phyloP scores from a whole-genome alignment of 495 filamentous ascomycete species.

The Aspergillus biplanus region DNA sequence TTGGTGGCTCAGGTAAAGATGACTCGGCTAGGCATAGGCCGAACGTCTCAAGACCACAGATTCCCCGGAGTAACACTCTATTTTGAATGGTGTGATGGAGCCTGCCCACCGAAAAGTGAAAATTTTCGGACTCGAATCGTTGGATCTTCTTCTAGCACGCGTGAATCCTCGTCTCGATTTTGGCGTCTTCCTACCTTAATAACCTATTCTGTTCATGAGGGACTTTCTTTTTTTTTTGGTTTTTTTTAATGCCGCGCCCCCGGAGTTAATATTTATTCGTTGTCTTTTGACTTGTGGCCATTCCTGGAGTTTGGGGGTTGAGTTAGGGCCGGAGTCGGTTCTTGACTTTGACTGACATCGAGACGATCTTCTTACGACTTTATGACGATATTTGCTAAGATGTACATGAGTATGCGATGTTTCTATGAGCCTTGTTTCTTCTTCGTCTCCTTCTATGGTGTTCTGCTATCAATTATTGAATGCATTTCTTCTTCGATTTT shows the following conservation, averaged over 20 bases:
- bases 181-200: not conserved
- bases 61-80: constrained; percentile 46
- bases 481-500: not conserved
- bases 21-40: constrained; percentile 33
- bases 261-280: constrained; percentile 23
- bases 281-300: constrained; percentile 24
- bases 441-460: not conserved
- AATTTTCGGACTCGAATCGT: not conserved
- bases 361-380: constrained; percentile 49
- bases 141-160: not conserved
- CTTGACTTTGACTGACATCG: constrained; percentile 35
- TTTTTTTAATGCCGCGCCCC: constrained; percentile 2
- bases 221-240: constrained; percentile 14
- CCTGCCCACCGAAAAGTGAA: not conserved
- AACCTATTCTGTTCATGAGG: no score
- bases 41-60: constrained; percentile 40
- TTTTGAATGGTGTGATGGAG: constrained; percentile 33
- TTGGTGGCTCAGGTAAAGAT: constrained; percentile 60
- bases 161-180: not conserved
- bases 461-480: not conserved
- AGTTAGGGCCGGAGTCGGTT: constrained; percentile 30
- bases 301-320: constrained; percentile 41
- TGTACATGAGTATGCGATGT: constrained; percentile 51
- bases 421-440: constrained; percentile 38
- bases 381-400: constrained; percentile 48